A percentile compares a stretch with the other conserved stretches of the same genome.
Evolutionary conservation across 1,284 basidiomycete genomes (phyloP).

Genomic region (Apiotrichum brassicae): DNA sequence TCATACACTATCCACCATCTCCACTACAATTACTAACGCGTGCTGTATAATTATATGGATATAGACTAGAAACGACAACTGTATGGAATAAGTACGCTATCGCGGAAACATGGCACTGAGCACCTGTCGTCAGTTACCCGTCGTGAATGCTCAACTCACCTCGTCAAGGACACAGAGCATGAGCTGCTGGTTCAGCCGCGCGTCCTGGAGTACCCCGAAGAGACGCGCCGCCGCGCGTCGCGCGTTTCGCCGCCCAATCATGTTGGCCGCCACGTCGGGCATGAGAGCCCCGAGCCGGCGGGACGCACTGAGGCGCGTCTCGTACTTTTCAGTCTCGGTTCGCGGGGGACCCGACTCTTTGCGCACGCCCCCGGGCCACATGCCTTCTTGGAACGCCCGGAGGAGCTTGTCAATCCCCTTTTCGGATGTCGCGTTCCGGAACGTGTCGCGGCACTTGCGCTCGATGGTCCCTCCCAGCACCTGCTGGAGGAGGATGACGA

Average conservation of each 20-base stretch:
- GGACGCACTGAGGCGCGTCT: constrained; percentile 75
- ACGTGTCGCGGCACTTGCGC: constrained; percentile 69
- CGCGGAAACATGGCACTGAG: constrained; percentile 1
- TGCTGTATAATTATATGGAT: too few relatives aligned
- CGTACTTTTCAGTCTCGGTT: constrained; percentile 68
- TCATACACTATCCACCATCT: too few relatives aligned
- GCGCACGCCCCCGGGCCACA: constrained; percentile 78
- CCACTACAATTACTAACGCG: too few relatives aligned
- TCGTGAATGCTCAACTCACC: too few relatives aligned
- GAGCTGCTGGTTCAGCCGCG: constrained; percentile 85
- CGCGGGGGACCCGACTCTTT: constrained; percentile 59
- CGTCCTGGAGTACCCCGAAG: constrained; percentile 87
- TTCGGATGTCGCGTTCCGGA: constrained; percentile 58
- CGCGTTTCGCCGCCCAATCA: constrained; percentile 91
- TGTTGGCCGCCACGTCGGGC: constrained; percentile 89
- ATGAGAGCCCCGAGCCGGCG: constrained; percentile 71
- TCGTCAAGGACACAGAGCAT: constrained; percentile 81
- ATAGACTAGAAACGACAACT: too few relatives aligned
- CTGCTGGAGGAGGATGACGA: constrained; percentile 92
- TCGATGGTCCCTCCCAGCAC: constrained; percentile 92
- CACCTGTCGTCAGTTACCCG: neutral
- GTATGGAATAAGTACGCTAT: neutral
- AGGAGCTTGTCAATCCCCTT: constrained; percentile 62
- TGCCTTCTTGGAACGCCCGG: constrained; percentile 58
- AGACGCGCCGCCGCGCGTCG: constrained; percentile 81